Conservation (phyloP, 2,329 filamentous ascomycete genomes). For the Beauveria australis region DNA sequence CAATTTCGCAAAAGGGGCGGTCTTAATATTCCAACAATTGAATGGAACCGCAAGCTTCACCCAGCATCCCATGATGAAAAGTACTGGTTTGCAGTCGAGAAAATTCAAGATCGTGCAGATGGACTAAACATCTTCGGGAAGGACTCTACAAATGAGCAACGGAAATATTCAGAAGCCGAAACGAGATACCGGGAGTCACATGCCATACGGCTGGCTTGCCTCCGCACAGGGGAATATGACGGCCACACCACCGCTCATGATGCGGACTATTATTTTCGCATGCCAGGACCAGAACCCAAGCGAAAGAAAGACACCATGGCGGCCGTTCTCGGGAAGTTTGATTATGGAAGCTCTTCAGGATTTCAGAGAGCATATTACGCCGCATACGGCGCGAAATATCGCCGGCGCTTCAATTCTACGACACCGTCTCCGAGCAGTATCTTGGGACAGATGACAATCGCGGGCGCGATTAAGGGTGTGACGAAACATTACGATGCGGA, state of each 20-base stretch:
- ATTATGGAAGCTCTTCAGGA: background rate
- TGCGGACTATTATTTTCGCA: background rate
- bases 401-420: background rate
- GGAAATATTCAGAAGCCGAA: background rate
- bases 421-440: background rate
- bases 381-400: background rate
- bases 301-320: no score
- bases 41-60: background rate
- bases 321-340: background rate
- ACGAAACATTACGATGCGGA: background rate
- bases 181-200: background rate
- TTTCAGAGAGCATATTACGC: background rate
- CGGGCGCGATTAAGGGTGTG: background rate
- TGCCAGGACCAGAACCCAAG: background rate
- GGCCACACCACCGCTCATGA: background rate
- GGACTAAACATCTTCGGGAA: background rate
- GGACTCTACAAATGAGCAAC: fast-evolving
- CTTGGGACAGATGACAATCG: background rate
- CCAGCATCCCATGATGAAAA: background rate
- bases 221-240: background rate
- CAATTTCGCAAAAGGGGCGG: background rate
- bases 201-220: background rate
- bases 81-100: background rate
- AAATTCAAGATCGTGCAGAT: background rate
- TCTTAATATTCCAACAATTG: background rate